Conservation (phyloP, 2,329 filamentous ascomycete species). For the Sporothrix luriei region DNA sequence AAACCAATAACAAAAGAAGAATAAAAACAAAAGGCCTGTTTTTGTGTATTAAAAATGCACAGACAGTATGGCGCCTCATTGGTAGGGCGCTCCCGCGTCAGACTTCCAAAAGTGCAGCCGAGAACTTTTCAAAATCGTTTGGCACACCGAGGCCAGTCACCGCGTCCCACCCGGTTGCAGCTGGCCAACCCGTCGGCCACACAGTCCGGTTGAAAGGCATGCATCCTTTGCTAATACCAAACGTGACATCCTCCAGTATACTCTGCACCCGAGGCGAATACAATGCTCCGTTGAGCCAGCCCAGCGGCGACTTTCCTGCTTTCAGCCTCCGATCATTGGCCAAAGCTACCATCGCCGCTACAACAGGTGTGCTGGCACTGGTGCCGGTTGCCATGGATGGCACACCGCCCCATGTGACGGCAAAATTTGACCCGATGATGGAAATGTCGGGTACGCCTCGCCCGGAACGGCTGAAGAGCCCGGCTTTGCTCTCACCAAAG, state of each 20-base stretch:
- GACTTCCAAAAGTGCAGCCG: conserved; percentile 24
- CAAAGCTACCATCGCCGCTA: conserved; percentile 58
- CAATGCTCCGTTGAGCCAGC: conserved; percentile 57
- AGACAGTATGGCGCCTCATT: background rate
- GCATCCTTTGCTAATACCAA: conserved; percentile 49
- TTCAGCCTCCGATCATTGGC: conserved; percentile 58
- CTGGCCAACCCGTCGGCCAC: conserved; percentile 49
- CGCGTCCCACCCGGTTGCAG: conserved; percentile 51
- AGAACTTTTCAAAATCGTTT: conserved; percentile 47
- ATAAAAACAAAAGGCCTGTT: background rate
- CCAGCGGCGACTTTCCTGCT: conserved; percentile 52
- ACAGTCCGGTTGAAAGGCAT: conserved; percentile 40
- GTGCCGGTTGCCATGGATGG: conserved; percentile 47
- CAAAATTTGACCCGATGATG: conserved; percentile 61
- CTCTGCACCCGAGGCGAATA: conserved; percentile 47
- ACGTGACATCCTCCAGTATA: conserved; percentile 48
- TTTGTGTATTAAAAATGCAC: background rate
- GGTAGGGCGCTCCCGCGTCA: background rate
- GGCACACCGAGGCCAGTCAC: conserved; percentile 56
- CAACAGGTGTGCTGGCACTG: conserved; percentile 57
- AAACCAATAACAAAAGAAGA: background rate
- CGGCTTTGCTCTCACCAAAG: conserved; percentile 40
- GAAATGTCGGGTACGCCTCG: conserved; percentile 57
- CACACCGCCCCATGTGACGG: conserved; percentile 42
- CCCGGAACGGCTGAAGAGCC: conserved; percentile 50